A percentile compares a stretch with the other conserved stretches of the same genome.
Evolutionary conservation across 371 early-diverging fungal genomes (phyloP).

Genomic region (Funneliformis caledonium): DNA sequence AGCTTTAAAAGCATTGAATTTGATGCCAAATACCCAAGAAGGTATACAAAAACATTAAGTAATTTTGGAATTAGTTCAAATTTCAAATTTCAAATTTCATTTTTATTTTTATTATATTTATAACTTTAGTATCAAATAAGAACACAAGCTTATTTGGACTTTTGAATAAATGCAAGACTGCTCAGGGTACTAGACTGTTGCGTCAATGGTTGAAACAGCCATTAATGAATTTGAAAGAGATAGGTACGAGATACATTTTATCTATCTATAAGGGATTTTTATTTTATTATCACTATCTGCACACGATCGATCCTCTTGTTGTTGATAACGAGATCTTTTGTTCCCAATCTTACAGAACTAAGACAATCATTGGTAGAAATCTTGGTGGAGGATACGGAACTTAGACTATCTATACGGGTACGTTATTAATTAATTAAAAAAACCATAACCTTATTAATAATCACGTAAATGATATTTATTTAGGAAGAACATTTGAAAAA

Average conservation of each 20-base stretch:
- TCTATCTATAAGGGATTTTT: not conserved
- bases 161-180: constrained; percentile 89
- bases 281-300: not conserved
- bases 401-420: constrained; percentile 73
- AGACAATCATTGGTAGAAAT: constrained; percentile 82
- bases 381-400: constrained; percentile 70
- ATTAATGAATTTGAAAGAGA: constrained; percentile 72
- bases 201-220: constrained; percentile 96
- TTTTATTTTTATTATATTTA: not conserved
- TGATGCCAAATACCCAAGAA: constrained; percentile 81
- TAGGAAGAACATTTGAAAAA: constrained; percentile 72
- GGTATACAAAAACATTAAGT: not conserved
- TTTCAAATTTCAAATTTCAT: not conserved
- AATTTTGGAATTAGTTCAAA: no score
- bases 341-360: constrained; percentile 50
- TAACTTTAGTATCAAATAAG: constrained; percentile 65
- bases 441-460: not conserved
- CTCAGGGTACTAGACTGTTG: constrained; percentile 87
- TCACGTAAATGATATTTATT: no score
- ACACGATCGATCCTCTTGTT: no score
- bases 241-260: constrained; percentile 52
- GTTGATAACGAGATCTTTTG: not conserved
- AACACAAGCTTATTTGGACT: constrained; percentile 85
- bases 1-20: constrained; percentile 86
- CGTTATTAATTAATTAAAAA: not conserved